These are phyloP conservation scores for Leccinum aurantiacum DNA, from an alignment of 768 basidiomycete species.

Conservation along the genomic window DNA sequence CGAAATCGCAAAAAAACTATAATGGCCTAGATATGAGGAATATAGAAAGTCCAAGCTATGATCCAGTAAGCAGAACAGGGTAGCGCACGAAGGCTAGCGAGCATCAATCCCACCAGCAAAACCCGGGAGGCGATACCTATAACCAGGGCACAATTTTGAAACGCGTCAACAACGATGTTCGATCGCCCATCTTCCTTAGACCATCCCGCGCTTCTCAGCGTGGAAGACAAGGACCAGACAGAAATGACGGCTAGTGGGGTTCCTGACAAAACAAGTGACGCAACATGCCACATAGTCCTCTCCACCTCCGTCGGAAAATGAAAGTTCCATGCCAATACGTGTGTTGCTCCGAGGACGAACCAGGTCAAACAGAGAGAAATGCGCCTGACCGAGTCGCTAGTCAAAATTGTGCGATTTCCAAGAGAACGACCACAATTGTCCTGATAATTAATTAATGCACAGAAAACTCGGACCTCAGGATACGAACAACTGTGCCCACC, in stretches of 20 bases:
- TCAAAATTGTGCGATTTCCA: background rate
- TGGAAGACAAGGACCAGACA: background rate
- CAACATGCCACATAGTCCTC: background rate
- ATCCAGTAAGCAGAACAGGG: slow-evolving; percentile 1
- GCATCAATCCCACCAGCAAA: background rate
- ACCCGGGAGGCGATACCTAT: background rate
- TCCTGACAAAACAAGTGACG: background rate
- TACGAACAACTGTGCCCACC: background rate
- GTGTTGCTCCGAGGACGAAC: background rate
- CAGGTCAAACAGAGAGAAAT: background rate
- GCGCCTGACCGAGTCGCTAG: background rate
- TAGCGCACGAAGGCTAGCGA: background rate
- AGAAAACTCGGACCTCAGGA: background rate
- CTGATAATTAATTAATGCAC: background rate
- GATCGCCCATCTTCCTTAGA: background rate
- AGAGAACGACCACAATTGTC: background rate
- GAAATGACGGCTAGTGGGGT: background rate
- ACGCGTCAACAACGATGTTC: background rate
- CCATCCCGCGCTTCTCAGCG: background rate
- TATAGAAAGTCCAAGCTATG: background rate
- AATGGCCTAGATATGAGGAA: slow-evolving; percentile 4
- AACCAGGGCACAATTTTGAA: background rate
- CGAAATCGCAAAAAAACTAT: background rate
- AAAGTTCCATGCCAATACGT: background rate
- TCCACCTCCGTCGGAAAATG: background rate